phyloP scores from a whole-genome alignment of 306 rosid genomes.

The Lotus japonicus region DNA sequence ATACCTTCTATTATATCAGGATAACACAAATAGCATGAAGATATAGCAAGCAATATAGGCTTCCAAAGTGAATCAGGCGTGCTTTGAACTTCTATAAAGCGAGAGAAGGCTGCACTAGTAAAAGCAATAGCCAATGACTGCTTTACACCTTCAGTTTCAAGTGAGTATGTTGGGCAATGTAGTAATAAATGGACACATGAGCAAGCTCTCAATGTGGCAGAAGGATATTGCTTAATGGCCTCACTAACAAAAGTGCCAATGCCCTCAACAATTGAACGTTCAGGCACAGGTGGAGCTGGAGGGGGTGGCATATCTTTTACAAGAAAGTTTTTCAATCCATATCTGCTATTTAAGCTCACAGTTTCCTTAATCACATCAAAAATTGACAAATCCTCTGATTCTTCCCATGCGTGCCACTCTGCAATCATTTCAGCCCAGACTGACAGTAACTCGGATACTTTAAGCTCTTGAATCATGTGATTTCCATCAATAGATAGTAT shows the following conservation, averaged over 20 bases:
- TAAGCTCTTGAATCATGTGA: constrained; percentile 56
- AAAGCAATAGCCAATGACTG: constrained; percentile 55
- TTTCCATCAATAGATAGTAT: constrained; percentile 52
- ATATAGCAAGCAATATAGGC: constrained; percentile 68
- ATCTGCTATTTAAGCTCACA: constrained; percentile 46
- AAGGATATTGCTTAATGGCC: constrained; percentile 73
- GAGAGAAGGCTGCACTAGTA: constrained; percentile 53
- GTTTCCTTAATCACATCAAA: constrained; percentile 73
- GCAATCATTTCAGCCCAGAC: constrained; percentile 79
- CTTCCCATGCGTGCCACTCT: constrained; percentile 92
- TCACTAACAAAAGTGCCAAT: constrained; percentile 57
- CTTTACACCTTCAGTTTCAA: constrained; percentile 57
- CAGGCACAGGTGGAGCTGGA: constrained; percentile 85
- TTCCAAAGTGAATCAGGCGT: constrained; percentile 64
- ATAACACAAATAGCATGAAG: constrained; percentile 81
- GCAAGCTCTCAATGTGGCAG: constrained; percentile 79
- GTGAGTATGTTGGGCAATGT: constrained; percentile 57
- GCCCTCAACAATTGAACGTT: constrained; percentile 59
- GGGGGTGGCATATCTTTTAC: constrained; percentile 56
- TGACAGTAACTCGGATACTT: constrained; percentile 57
- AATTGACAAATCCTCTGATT: constrained; percentile 70
- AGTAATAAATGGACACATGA: constrained; percentile 71
- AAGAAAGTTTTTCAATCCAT: constrained; percentile 47
- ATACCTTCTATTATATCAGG: constrained; percentile 65
- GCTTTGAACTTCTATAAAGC: constrained; percentile 44